Evolutionary conservation across 768 basidiomycete species (phyloP), one percentile per base, ranked within the genome.

Genomic region (Termitomyces sp.): DNA sequence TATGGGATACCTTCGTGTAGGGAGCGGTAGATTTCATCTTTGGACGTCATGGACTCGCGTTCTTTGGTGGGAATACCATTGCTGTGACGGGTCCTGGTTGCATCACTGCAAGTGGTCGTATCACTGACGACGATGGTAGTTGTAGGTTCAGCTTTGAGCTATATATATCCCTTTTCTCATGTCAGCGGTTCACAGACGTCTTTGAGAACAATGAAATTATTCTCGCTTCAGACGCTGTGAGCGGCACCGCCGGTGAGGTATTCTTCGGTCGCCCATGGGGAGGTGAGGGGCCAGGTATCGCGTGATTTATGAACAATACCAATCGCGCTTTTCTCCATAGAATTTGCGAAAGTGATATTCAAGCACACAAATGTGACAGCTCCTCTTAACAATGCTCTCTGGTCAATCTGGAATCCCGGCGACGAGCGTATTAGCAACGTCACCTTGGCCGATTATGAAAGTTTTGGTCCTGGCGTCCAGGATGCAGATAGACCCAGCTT

Each of bases 21-120:
- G 78, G 78, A 34, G 77, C 77, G 0, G 68, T 68, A 1, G 78
- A 81, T 57, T 81, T 81, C 56, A 78, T 80, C 45, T 80, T 79
- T 54, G 80, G 80, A 12, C 74, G 72, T 35, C 34, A 45, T 38
- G 75, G 74, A 5, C 65, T 66, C 41, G 77, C 77, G 1, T 80
- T 74, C 64, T 80, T 80, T 51, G 76, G 75, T 14, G 72, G 74
- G 0, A 79, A 78, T 55, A 79, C 77, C 0, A 77, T 81, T 26
- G 77, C 68, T 0, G 71, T 77, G 9, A 71, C 68, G 6, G 76
- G 68, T 38, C 64, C 70, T 34, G 80, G 79, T 6, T 77, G 63
- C 46, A 68, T 81, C 28, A 80, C 79, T 6, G 80, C 80, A 1
- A 77, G 69, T 50, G 80, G 80, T 7, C 72, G 79, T 17, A 60